These are phyloP conservation scores for Massospora cicadina DNA, from an alignment of 371 early-diverging fungal genomes.

Conservation along the genomic window DNA sequence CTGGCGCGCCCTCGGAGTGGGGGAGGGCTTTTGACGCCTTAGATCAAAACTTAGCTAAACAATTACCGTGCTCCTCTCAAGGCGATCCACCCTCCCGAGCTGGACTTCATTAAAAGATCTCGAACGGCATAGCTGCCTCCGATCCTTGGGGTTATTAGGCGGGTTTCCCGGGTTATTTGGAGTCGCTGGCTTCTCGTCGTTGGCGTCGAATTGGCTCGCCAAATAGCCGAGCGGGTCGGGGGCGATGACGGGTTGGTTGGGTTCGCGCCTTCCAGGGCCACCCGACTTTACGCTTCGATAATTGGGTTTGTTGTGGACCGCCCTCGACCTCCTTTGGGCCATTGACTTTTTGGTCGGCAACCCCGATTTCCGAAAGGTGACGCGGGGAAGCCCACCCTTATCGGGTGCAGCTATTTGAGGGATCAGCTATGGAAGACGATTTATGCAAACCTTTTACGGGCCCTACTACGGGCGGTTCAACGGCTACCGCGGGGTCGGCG, in stretches of 20 bases:
- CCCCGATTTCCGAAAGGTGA: not conserved
- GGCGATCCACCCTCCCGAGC: not conserved
- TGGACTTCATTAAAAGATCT: not conserved
- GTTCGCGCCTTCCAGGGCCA: not conserved
- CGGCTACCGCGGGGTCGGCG: too few relatives aligned
- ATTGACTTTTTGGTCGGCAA: not conserved
- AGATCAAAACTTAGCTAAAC: not conserved
- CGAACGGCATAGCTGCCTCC: not conserved
- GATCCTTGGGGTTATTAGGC: not conserved
- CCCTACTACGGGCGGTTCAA: too few relatives aligned
- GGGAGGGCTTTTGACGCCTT: not conserved
- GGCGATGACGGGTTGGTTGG: not conserved
- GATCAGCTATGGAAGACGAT: not conserved
- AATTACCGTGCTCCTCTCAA: not conserved
- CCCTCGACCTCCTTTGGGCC: not conserved
- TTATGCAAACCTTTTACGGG: too few relatives aligned
- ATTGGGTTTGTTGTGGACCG: not conserved
- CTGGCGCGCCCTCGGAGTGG: not conserved
- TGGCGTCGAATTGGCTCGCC: slow-evolving; percentile 2
- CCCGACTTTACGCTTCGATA: not conserved
- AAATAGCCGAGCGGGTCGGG: slow-evolving; percentile 8
- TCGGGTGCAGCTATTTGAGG: not conserved
- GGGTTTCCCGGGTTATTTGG: not conserved
- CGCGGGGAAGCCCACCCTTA: not conserved
- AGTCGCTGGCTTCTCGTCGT: not conserved